phyloP scores from a whole-genome alignment of 1,284 basidiomycete species.

The Ustilago esculenta region DNA sequence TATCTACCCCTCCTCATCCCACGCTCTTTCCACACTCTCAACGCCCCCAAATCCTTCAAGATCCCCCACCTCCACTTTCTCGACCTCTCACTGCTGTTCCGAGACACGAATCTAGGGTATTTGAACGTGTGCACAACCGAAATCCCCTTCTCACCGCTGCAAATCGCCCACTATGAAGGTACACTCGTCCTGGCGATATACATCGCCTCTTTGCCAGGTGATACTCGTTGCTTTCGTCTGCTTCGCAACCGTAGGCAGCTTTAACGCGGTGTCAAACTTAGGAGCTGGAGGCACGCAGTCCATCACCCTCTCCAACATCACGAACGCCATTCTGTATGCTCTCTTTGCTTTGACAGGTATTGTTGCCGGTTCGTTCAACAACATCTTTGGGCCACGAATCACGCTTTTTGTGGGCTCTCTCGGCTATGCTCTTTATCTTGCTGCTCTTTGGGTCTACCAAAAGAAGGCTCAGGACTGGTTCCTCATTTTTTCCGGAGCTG shows the following conservation, averaged over 20 bases:
- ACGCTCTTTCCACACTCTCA: background rate
- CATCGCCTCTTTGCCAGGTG: conserved; percentile 32
- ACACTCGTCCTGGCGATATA: conserved; percentile 36
- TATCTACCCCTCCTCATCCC: conserved; percentile 10
- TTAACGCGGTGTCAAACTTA: conserved; percentile 7
- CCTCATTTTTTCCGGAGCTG: conserved; percentile 76
- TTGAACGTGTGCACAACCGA: too few species aligned
- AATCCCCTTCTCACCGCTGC: background rate
- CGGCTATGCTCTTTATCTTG: conserved; percentile 73
- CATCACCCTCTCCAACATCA: conserved; percentile 38
- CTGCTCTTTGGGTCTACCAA: conserved; percentile 72
- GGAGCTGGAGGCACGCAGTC: conserved; percentile 34
- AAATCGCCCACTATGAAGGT: conserved; percentile 16
- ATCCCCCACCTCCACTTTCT: background rate
- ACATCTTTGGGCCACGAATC: conserved; percentile 74
- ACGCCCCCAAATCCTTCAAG: background rate
- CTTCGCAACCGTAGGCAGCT: conserved; percentile 26
- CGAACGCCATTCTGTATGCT: conserved; percentile 47
- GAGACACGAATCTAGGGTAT: too few species aligned
- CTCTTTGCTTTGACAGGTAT: conserved; percentile 56
- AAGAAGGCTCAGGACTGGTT: conserved; percentile 66
- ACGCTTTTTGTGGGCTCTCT: conserved; percentile 77
- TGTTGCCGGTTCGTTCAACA: conserved; percentile 75
- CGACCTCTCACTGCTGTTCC: background rate
- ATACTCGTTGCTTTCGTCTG: conserved; percentile 33